Evolutionary conservation across 305 asterid genomes (phyloP), one percentile per base, ranked within the genome.

Genomic region (Withania somnifera): DNA sequence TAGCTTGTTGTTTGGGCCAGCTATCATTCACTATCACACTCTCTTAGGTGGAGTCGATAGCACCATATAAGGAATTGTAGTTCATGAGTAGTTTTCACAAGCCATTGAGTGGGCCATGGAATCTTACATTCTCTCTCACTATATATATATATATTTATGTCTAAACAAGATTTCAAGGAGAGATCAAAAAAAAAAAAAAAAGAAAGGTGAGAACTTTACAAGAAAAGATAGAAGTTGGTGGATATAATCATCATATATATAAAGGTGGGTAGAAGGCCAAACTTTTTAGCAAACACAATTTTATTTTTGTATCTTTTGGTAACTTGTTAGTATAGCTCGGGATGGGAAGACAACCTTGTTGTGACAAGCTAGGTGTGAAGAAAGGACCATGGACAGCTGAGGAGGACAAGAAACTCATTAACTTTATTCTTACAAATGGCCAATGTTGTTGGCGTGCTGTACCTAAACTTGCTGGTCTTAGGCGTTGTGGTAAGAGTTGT

Each of bases 371-470:
- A 0, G 97, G 96, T 38, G 98, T 95, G 80, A 95, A 95, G 90
- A 95, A 95, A 83, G 98, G 98, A 57, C 98, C 98, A 40, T 95
- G 98, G 98, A 93, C 97, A 52, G 94, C 95, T 14, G 98, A 94
- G 84, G 98, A 94, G 85, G 98, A 94, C 87, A 93, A 89, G 89
- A 94, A 95, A 26, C 94, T 95, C 60, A 92, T 95, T 28, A 91
- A 87, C 36, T 95, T 95, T 32, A 93, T 95, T 32, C 91, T 95
- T 57, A 89, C 94, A 1, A 93, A 95, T 54, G 98, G 98, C 85
- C 98, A 92, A 91, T 92, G 98, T 86, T 95, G 98, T 82, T 95
- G 98, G 98, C 88, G 98, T 66, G 98, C 98, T 28, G 96, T 95
- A 40, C 98, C 98, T 1, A 95, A 93, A 88, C 91, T 95, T 22